phyloP scores from a whole-genome alignment of 2,329 filamentous ascomycete genomes.

The Fusarium longipes region DNA sequence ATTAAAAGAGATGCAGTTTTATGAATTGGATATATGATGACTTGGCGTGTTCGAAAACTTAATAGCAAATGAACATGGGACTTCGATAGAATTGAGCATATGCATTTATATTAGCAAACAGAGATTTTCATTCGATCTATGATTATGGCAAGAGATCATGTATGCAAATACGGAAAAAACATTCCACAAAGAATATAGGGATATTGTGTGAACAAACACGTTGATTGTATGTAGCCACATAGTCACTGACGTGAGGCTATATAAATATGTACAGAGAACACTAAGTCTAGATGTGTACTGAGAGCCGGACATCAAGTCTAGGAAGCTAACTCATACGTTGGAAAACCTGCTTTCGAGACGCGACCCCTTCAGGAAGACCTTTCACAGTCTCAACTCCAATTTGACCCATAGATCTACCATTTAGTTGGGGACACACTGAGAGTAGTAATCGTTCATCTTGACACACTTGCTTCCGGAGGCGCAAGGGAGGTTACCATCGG shows the following conservation, averaged over 20 bases:
- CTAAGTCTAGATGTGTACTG: conserved; percentile 26
- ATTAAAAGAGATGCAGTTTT: neutral
- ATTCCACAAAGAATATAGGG: neutral
- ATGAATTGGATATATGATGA: neutral
- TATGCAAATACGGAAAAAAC: no score
- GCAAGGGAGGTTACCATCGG: conserved; percentile 39
- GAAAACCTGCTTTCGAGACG: conserved; percentile 18
- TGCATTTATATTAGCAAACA: neutral
- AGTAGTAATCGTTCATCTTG: conserved; percentile 43
- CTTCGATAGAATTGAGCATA: neutral
- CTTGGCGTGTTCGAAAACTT: neutral
- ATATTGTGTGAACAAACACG: conserved; percentile 18
- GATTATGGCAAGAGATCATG: neutral
- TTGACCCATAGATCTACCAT: conserved; percentile 10
- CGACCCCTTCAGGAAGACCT: neutral
- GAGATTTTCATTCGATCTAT: no score
- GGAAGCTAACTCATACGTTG: conserved; percentile 24
- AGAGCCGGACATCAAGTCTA: conserved; percentile 27
- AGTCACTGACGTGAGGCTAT: conserved; percentile 15
- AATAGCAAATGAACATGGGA: neutral
- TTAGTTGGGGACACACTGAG: conserved; percentile 44
- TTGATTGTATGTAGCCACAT: conserved; percentile 20
- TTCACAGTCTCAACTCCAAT: neutral
- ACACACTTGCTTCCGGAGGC: conserved; percentile 41
- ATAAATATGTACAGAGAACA: conserved; percentile 42